phyloP scores from a whole-genome alignment of 108 stramenopile genomes.

The Conticribra weissflogii region DNA sequence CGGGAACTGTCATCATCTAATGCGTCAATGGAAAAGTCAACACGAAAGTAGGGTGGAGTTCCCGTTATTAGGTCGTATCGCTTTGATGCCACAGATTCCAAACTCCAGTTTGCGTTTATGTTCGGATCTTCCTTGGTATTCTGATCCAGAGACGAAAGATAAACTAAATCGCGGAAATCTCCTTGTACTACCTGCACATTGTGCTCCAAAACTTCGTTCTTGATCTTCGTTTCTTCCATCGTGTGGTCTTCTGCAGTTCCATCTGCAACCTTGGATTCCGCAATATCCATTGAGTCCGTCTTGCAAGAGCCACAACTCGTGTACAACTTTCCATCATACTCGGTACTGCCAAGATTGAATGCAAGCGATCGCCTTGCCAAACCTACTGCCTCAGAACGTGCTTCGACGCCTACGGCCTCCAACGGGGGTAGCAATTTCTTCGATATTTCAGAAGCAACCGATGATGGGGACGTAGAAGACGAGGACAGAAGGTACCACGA shows the following conservation, averaged over 20 bases:
- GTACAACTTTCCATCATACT: constrained; percentile 19
- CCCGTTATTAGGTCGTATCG: constrained; percentile 65
- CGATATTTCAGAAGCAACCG: background rate
- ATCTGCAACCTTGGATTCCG: background rate
- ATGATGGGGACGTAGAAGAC: background rate
- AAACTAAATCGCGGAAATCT: constrained; percentile 56
- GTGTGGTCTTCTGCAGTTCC: background rate
- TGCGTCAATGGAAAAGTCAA: constrained; percentile 42
- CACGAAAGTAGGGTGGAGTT: constrained; percentile 77
- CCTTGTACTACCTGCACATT: constrained; percentile 38
- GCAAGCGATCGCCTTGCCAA: constrained; percentile 60
- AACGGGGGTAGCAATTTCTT: background rate
- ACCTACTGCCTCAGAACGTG: constrained; percentile 56
- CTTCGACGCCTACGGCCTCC: constrained; percentile 58
- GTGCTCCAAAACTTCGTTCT: constrained; percentile 1
- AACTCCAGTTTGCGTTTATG: background rate
- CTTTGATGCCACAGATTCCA: constrained; percentile 30
- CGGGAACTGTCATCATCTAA: background rate
- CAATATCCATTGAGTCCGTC: too few species aligned
- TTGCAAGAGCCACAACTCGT: background rate
- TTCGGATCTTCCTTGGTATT: background rate
- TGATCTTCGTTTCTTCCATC: too few species aligned
- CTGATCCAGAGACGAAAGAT: background rate
- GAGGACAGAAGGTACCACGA: constrained; percentile 51
- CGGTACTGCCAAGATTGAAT: constrained; percentile 55